A percentile compares a stretch with the other conserved stretches of the same genome.
Evolutionary conservation across 1,284 basidiomycete genomes (phyloP).

Genomic region (Hymenochaete sp.): DNA sequence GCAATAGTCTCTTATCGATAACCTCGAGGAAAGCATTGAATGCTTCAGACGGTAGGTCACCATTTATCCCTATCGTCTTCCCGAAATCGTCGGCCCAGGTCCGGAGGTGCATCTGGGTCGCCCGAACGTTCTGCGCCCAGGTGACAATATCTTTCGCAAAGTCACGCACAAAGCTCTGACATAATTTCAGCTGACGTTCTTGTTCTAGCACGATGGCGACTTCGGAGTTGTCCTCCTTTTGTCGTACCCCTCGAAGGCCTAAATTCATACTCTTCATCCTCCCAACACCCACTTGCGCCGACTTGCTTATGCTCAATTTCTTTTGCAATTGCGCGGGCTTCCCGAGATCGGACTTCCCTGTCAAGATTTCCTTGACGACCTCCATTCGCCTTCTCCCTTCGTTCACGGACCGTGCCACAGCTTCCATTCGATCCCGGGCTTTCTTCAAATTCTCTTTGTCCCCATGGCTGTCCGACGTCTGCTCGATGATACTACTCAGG

Average conservation of each 20-base stretch:
- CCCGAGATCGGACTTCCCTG: conserved; percentile 18
- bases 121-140: conserved; percentile 47
- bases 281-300: conserved; percentile 47
- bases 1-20: conserved; percentile 45
- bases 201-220: conserved; percentile 45
- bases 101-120: conserved; percentile 38
- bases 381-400: conserved; percentile 81
- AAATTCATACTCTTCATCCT: conserved; percentile 49
- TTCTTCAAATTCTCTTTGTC: conserved; percentile 61
- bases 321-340: conserved; percentile 35
- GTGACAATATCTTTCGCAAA: conserved; percentile 51
- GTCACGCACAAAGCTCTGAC: conserved; percentile 46
- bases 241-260: conserved; percentile 21
- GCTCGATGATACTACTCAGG: conserved; percentile 69
- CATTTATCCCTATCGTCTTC: conserved; percentile 54
- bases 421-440: conserved; percentile 65
- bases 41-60: conserved; percentile 46
- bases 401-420: conserved; percentile 79
- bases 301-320: conserved; percentile 23
- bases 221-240: conserved; percentile 37
- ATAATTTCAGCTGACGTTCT: conserved; percentile 45
- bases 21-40: conserved; percentile 63
- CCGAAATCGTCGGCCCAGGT: conserved; percentile 60
- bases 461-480: conserved; percentile 68
- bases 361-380: conserved; percentile 67